Evolutionary conservation across 2,329 filamentous ascomycete genomes (phyloP).

Genomic region (Scedosporium boydii): DNA sequence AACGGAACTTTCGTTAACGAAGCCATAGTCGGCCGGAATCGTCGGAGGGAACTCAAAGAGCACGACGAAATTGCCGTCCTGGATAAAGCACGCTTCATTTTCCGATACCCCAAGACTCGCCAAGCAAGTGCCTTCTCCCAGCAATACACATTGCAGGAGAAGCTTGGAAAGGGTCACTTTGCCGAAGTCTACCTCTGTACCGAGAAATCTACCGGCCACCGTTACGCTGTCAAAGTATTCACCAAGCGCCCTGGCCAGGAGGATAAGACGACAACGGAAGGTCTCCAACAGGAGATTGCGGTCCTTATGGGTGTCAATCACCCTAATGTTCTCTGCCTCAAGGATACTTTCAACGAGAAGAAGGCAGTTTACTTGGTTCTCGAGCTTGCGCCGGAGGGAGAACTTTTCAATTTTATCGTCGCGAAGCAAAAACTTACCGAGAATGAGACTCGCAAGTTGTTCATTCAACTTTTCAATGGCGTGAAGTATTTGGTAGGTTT

Average conservation of each 20-base stretch:
- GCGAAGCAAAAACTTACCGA: conserved; percentile 83
- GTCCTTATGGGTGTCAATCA: conserved; percentile 97
- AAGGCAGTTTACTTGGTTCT: conserved; percentile 87
- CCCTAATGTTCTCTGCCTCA: conserved; percentile 83
- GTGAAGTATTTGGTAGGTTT: conserved; percentile 81
- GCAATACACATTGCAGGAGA: conserved; percentile 75
- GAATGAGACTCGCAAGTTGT: conserved; percentile 74
- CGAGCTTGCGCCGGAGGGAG: conserved; percentile 84
- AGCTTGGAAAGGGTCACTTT: conserved; percentile 90
- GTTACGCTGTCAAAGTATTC: conserved; percentile 91
- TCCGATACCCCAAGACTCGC: conserved; percentile 73
- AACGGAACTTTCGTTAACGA: conserved; percentile 98
- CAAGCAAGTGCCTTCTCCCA: conserved; percentile 71
- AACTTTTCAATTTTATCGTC: conserved; percentile 92
- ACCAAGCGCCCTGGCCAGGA: conserved; percentile 75
- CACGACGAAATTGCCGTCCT: conserved; percentile 85
- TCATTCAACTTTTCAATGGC: conserved; percentile 83
- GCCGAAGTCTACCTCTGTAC: conserved; percentile 87
- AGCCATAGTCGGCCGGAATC: conserved; percentile 81
- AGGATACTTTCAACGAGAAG: conserved; percentile 87
- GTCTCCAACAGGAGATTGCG: conserved; percentile 89
- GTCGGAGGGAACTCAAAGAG: conserved; percentile 78
- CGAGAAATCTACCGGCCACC: conserved; percentile 71
- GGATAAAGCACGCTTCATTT: conserved; percentile 78
- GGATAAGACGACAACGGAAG: conserved; percentile 74